Evolutionary conservation across 495 filamentous ascomycete genomes (phyloP), one percentile per base, ranked within the genome.

Genomic region (Gamarada debralockiae): DNA sequence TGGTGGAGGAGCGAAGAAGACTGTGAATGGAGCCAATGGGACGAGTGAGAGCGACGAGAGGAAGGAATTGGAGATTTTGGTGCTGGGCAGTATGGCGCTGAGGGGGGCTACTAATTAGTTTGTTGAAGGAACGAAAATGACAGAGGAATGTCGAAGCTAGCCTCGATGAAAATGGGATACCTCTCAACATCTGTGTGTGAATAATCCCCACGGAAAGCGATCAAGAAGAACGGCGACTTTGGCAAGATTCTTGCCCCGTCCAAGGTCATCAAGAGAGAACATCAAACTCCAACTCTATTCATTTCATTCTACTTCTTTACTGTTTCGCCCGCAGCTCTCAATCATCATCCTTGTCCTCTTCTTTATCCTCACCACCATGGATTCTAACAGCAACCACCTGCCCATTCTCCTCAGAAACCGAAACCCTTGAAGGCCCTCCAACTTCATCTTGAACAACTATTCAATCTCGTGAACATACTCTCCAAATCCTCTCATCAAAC

Each of bases 61-160:
- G 45, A 74, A 63, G 46, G 75, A 79, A 55, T 67, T 86, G 36
- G 87, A 91, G 65, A 63, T 77, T 21, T 62, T 82, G 22, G 67
- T 87, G 14, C 46, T 93, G 27, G 86, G 85, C 22, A 73, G 78
- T 20, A 90, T 95, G 76, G 89, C 89, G 6, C 64, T 93, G 61
- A 75, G 86, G 45, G 83, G 83, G 1, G 47, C 43, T 21, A 56
- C 42, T 9, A 62, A 62, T 41, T 62, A 44, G 43, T 39, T 2
- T 20, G 10, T 24, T 24, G 21, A 44, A 55, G 25, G 18, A 20
- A 54, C 46, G 3, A 24, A 47, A 29, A 49, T 33, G 38, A 41
- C n/a, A n/a, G n/a, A n/a, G n/a, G n/a, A n/a, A n/a, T n/a, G n/a
- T n/a, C 29, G 15, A 23, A 15, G 27, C 31, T 6, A 2, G 4